These are phyloP conservation scores for Agaricus subrufescens DNA, from an alignment of 768 basidiomycete genomes.

Conservation along the genomic window DNA sequence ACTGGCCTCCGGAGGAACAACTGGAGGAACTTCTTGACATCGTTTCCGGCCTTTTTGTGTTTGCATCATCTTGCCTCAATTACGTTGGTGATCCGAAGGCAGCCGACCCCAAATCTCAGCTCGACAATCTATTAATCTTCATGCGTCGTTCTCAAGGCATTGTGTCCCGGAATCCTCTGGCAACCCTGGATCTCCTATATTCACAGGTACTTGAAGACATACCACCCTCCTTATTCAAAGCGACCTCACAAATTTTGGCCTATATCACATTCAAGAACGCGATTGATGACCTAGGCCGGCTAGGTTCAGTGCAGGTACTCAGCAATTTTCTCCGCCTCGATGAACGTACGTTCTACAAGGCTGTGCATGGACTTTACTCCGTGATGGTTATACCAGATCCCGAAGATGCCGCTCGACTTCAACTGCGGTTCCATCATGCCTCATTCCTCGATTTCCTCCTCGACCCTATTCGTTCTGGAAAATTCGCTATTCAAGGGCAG, in stretches of 20 bases:
- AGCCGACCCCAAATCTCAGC: background rate
- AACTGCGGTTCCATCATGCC: background rate
- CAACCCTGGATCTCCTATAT: background rate
- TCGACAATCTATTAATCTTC: background rate
- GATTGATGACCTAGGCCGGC: no score
- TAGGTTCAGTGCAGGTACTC: background rate
- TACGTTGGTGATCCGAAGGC: background rate
- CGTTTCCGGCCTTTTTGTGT: background rate
- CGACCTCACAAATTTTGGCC: background rate
- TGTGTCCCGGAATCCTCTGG: background rate
- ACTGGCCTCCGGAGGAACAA: background rate
- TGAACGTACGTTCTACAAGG: background rate
- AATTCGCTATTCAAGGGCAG: background rate
- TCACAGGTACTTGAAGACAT: background rate
- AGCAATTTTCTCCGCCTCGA: background rate
- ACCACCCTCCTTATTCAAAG: background rate
- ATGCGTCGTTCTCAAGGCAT: background rate
- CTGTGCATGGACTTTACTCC: background rate
- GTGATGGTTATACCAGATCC: background rate
- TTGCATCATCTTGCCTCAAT: background rate
- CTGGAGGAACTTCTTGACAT: background rate
- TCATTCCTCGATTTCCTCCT: slow-evolving; percentile 3
- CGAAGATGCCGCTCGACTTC: background rate
- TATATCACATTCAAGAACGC: background rate
- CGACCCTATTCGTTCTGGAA: background rate